Percentiles rank a stretch among this genome's conserved stretches.
Conservation (phyloP, 768 basidiomycete genomes). For the Multifurca ochricompacta region DNA sequence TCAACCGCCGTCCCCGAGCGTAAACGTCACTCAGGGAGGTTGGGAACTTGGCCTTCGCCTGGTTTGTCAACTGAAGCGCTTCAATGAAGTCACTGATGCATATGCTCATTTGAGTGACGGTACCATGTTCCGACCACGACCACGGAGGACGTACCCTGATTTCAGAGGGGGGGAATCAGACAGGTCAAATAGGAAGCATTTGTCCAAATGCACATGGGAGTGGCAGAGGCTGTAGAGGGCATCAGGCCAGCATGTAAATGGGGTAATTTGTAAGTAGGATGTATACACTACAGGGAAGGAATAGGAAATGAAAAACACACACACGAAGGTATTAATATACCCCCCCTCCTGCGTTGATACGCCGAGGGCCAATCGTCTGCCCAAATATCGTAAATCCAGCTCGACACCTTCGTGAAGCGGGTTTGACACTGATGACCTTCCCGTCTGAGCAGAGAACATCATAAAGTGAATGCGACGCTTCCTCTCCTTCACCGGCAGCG, state of each 20-base stretch:
- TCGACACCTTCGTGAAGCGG: conserved; percentile 16
- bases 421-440: conserved; percentile 7
- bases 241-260: neutral
- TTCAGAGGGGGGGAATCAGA: conserved; percentile 38
- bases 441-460: conserved; percentile 20
- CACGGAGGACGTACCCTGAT: conserved; percentile 39
- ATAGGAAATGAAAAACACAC: no score
- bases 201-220: conserved; percentile 60
- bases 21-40: conserved; percentile 39
- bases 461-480: conserved; percentile 12
- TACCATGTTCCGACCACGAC: neutral
- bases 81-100: conserved; percentile 43
- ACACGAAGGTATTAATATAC: no score
- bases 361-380: neutral
- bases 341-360: neutral
- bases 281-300: no score
- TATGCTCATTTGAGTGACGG: neutral
- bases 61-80: conserved; percentile 44
- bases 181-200: conserved; percentile 56
- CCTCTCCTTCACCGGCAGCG: conserved; percentile 9
- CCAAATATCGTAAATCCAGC: neutral
- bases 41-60: conserved; percentile 46
- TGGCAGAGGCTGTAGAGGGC: conserved; percentile 40
- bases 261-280: neutral
- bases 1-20: conserved; percentile 43